Evolutionary conservation across 495 filamentous ascomycete genomes (phyloP), one percentile per base, ranked within the genome.

Genomic region (Patellaria atrata): DNA sequence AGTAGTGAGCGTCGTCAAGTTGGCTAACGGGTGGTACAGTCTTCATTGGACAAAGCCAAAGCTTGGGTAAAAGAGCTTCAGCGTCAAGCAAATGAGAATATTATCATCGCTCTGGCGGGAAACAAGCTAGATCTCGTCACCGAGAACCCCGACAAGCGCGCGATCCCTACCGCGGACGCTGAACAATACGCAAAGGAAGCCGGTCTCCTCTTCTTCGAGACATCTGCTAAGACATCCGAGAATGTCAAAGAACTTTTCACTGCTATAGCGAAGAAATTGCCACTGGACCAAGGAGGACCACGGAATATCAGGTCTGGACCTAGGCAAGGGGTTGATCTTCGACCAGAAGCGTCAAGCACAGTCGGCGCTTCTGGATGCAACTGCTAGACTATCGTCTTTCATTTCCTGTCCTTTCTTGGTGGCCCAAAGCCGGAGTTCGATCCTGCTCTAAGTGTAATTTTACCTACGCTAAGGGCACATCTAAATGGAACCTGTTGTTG

Each of bases 21-120:
- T 16, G 20, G 19, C 53, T 57, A 37, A 45, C 32, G 23, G n/a
- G 23, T 10, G 14, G 28, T 22, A 25, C 52, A 97, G 89, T 70
- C 83, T 41, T 96, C 91, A 4, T 65, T 97, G 38, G 89, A 97
- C 61, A 97, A 97, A 65, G 89, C 89, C 38, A 97, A 97, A 57
- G 75, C 84, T 20, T 97, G 89, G 89, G 85, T 97, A n/a, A 96
- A 96, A 60, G 91, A 97, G 52, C 73, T 97, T 22, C 91, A 97
- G 60, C 73, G 89, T 40, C 89, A 97, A 65, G 91, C 91, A 25
- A 96, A 96, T 62, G 89, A 96, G 61, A 96, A 96, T 58, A 96
- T 97, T 58, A 83, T 97, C 50, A 97, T 97, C 56, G 89, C 89
- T 19, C 71, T 97, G 16, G 89, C 91, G 19, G 89, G 89, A 28